Percentiles rank a stretch among this genome's conserved stretches.
Conservation (phyloP, 2,329 filamentous ascomycete species). For the Meredithiella fracta region DNA sequence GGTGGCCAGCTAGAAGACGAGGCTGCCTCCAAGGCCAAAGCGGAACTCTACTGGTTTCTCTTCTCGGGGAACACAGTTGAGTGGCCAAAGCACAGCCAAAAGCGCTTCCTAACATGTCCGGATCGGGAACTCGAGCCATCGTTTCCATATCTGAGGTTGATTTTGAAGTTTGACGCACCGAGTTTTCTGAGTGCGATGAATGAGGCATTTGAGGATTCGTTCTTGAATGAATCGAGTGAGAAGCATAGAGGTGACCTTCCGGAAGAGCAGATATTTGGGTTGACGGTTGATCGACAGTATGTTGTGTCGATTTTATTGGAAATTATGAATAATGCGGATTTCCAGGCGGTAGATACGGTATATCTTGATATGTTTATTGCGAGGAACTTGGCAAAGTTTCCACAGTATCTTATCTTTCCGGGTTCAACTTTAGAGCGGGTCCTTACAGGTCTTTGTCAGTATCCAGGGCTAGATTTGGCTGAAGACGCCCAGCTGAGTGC, state of each 20-base stretch:
- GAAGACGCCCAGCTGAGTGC: slow-evolving; percentile 95
- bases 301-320: slow-evolving; percentile 80
- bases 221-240: slow-evolving; percentile 66
- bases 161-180: slow-evolving; percentile 75
- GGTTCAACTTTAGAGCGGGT: slow-evolving; percentile 72
- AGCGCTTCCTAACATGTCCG: slow-evolving; percentile 44
- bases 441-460: slow-evolving; percentile 67
- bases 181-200: slow-evolving; percentile 92
- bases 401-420: slow-evolving; percentile 81
- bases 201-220: slow-evolving; percentile 90
- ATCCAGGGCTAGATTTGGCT: slow-evolving; percentile 60
- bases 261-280: slow-evolving; percentile 49
- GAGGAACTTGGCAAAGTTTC: slow-evolving; percentile 87
- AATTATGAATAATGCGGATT: slow-evolving; percentile 66
- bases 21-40: slow-evolving; percentile 62
- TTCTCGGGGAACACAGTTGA: slow-evolving; percentile 67
- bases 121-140: slow-evolving; percentile 46
- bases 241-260: slow-evolving; percentile 37
- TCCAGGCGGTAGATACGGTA: slow-evolving; percentile 66
- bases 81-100: slow-evolving; percentile 53
- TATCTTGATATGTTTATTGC: slow-evolving; percentile 99
- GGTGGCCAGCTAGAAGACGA: slow-evolving; percentile 57
- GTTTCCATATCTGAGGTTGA: slow-evolving; percentile 69
- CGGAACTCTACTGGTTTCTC: slow-evolving; percentile 79
- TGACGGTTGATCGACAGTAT: slow-evolving; percentile 78